Evolutionary conservation across 1,139 yeast species (phyloP).

Genomic region (Yamadazyma diospyri): DNA sequence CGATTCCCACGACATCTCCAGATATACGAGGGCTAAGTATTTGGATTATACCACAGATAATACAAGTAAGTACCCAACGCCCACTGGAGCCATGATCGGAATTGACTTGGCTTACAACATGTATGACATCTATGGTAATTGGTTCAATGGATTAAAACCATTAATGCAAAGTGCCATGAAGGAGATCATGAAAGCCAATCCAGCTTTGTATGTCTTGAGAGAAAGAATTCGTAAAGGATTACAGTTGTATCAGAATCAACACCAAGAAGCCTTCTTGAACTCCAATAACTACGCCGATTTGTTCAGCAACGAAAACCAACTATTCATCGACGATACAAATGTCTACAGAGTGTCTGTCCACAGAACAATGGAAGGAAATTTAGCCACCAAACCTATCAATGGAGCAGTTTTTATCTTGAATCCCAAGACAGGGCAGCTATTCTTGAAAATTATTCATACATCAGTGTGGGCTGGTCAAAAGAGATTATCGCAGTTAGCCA

Average conservation of each 20-base stretch:
- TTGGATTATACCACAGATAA: constrained; percentile 90
- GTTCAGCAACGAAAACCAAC: constrained; percentile 76
- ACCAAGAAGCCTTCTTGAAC: constrained; percentile 87
- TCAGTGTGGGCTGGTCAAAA: constrained; percentile 98
- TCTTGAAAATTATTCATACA: constrained; percentile 85
- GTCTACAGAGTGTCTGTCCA: constrained; percentile 94
- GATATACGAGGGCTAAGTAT: constrained; percentile 90
- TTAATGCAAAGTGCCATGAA: constrained; percentile 88
- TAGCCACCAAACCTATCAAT: constrained; percentile 88
- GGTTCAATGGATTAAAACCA: constrained; percentile 95
- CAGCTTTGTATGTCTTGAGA: constrained; percentile 85
- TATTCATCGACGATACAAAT: constrained; percentile 88
- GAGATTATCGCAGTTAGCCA: constrained; percentile 87
- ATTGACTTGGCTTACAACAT: constrained; percentile 93
- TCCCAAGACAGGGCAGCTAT: constrained; percentile 87
- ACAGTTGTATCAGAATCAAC: constrained; percentile 89
- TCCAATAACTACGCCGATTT: constrained; percentile 89
- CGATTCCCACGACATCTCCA: constrained; percentile 93
- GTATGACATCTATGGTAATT: constrained; percentile 95
- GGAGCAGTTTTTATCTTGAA: constrained; percentile 90
- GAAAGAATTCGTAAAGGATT: constrained; percentile 93
- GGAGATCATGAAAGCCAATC: constrained; percentile 92
- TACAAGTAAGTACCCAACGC: constrained; percentile 83
- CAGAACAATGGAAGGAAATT: constrained; percentile 88
- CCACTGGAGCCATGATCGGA: constrained; percentile 88